These are phyloP conservation scores for Brassica nigra DNA, from an alignment of 345 rosid genomes.

Conservation along the genomic window DNA sequence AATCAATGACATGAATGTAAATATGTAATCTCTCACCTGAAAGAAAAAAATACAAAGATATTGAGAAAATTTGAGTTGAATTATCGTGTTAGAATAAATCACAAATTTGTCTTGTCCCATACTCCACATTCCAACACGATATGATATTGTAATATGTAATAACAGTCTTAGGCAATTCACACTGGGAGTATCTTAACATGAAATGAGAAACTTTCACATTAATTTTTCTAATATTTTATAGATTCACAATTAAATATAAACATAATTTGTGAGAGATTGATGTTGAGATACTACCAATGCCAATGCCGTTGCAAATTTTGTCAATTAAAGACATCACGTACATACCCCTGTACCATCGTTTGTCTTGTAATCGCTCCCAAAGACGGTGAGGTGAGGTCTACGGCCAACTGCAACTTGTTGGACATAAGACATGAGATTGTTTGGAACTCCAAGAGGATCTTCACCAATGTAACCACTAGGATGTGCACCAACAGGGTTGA, in stretches of 20 bases:
- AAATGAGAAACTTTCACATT: no score
- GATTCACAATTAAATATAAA: no score
- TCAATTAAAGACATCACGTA: background rate
- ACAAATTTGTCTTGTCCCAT: no score
- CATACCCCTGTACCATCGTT: constrained; percentile 98
- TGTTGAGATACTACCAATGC: background rate
- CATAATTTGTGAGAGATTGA: no score
- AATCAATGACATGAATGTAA: constrained; percentile 66
- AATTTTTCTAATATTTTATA: no score
- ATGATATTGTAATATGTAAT: no score
- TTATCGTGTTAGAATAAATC: no score
- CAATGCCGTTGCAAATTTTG: no score
- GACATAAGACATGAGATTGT: constrained; percentile 95
- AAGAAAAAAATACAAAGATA: background rate
- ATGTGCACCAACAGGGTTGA: constrained; percentile 98
- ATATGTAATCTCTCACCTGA: constrained; percentile 92
- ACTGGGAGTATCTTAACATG: no score
- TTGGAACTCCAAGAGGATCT: constrained; percentile 91
- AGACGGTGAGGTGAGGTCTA: constrained; percentile 74
- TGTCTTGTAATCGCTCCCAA: constrained; percentile 77
- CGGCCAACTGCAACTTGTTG: constrained; percentile 97
- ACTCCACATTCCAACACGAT: no score
- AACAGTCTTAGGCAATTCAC: no score
- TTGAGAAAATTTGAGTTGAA: no score
- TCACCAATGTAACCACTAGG: constrained; percentile 90